A percentile compares a stretch with the other conserved stretches of the same genome.
These are phyloP conservation scores for Hysterium pulicare DNA, from an alignment of 2,329 filamentous ascomycete species.

Conservation along the genomic window DNA sequence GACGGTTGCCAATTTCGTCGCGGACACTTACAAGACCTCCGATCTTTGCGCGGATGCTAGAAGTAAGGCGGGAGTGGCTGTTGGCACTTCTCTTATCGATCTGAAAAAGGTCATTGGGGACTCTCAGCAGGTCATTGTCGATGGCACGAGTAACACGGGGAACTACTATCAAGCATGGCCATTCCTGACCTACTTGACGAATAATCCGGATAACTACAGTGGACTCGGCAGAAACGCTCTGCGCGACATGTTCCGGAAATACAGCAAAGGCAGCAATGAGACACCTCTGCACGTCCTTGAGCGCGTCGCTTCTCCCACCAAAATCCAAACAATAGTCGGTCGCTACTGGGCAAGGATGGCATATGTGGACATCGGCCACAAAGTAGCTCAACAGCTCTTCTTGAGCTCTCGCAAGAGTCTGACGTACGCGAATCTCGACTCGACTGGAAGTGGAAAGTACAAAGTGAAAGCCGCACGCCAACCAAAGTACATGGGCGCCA, in stretches of 20 bases:
- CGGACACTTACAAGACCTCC: conserved; percentile 49
- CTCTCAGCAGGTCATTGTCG: conserved; percentile 49
- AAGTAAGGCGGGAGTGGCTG: conserved; percentile 32
- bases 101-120: conserved; percentile 47
- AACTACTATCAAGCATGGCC: conserved; percentile 56
- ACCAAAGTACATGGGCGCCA: conserved; percentile 51
- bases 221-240: conserved; percentile 17
- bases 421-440: conserved; percentile 45
- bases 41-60: conserved; percentile 42
- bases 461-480: conserved; percentile 42
- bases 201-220: conserved; percentile 46
- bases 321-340: conserved; percentile 42
- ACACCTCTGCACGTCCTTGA: conserved; percentile 49
- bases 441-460: conserved; percentile 35
- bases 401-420: conserved; percentile 32
- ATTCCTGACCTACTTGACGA: conserved; percentile 48
- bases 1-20: conserved; percentile 50
- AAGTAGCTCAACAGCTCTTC: conserved; percentile 40
- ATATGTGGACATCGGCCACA: conserved; percentile 50
- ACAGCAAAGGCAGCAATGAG: conserved; percentile 46
- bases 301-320: conserved; percentile 32
- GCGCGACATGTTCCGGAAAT: conserved; percentile 38
- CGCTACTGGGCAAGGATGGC: conserved; percentile 55
- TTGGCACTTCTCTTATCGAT: conserved; percentile 40
- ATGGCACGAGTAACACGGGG: conserved; percentile 40